phyloP scores from a whole-genome alignment of 768 basidiomycete genomes.

The Rhizopogon salebrosus region DNA sequence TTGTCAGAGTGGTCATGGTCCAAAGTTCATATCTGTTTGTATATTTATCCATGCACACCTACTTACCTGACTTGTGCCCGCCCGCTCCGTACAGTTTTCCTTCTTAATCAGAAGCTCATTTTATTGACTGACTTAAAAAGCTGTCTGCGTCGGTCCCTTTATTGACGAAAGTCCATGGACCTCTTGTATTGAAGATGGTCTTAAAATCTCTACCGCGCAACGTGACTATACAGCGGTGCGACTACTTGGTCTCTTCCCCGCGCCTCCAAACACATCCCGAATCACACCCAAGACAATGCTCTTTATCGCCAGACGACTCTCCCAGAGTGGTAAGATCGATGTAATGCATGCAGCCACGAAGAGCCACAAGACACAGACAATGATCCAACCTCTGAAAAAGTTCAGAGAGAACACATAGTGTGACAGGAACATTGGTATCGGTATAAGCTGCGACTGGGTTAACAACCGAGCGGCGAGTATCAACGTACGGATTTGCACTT shows the following conservation, averaged over 20 bases:
- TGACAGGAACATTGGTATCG: slow-evolving; percentile 14
- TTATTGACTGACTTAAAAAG: too few relatives aligned
- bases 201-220: not conserved
- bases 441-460: slow-evolving; percentile 8
- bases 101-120: too few relatives aligned
- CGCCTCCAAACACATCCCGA: slow-evolving; percentile 5
- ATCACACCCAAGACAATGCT: slow-evolving; percentile 6
- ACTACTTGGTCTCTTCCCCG: not conserved
- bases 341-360: slow-evolving; percentile 13
- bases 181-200: too few relatives aligned
- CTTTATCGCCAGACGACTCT: slow-evolving; percentile 11
- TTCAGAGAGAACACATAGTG: slow-evolving; percentile 12
- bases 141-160: too few relatives aligned
- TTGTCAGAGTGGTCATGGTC: too few relatives aligned
- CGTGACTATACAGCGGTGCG: not conserved
- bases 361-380: slow-evolving; percentile 13
- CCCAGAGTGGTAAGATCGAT: slow-evolving; percentile 13
- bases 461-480: not conserved
- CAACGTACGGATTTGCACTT: not conserved
- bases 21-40: too few relatives aligned
- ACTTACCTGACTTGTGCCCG: not conserved
- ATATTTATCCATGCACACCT: too few relatives aligned
- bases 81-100: not conserved
- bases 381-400: slow-evolving; percentile 15
- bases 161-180: too few relatives aligned